Base-by-base conservation (phyloP, 148 eudicot species). In the Linanthus parryae region DNA sequence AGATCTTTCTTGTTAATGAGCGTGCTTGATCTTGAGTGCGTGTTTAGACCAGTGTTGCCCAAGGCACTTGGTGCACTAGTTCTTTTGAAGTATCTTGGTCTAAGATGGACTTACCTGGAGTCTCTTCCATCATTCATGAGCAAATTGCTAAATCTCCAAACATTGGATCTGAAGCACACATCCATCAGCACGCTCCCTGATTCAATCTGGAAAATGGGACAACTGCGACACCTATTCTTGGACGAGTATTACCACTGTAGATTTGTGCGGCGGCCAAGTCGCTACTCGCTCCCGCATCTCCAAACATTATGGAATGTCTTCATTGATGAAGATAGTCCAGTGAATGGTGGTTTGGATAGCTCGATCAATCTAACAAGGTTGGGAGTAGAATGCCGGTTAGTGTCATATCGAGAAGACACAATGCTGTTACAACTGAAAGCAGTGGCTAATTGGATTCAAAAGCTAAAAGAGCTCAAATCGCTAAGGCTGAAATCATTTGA, bases 21-120 rank as follows among this genome's bases (percentile, higher is more conserved):
- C 17, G 57, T 62, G 23, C 48, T 68, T 58, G 73, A 68, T 68
- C 66, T 68, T 20, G 67, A 68, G 44, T 57, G 67, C 24, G 66
- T 62, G 13, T 68, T 61, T 44, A 59, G 67, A 8, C 73, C 73
- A 0, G 17, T 41, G 44, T 51, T 68, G 22, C 67, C 73, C 22
- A 36, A 68, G 11, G 28, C 47, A 15, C 57, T 68, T 0, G 43
- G 48, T 18, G 28, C 61, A 26, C 56, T 56, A 0, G 1, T 29
- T 29, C 58, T 48, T 23, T 28, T 68, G 38, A 61, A 58, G 44
- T 68, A 55, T 44, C 35, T 68, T 7, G 67, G 67, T n/a, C 52
- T 68, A 26, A 56, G 67, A 26, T 41, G 56, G 26, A 68, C 73
- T 24, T 62, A 56, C 42, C 20, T 44, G n/a, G 67, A 61, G 28